phyloP scores from a whole-genome alignment of 202 grass and related monocot species.

The Zoysia matrella region DNA sequence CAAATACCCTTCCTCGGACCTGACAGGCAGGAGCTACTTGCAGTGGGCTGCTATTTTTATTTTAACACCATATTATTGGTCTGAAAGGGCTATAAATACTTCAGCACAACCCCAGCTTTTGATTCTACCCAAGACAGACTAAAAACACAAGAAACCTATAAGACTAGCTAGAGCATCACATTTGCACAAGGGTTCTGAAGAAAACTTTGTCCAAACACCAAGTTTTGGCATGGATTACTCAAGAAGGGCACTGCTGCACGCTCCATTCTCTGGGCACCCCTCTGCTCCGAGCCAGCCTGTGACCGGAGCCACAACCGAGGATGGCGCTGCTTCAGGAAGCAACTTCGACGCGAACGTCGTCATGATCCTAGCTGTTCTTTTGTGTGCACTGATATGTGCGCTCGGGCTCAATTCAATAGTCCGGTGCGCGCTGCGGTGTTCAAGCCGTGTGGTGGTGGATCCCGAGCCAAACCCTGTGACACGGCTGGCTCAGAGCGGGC shows the following conservation, averaged over 20 bases:
- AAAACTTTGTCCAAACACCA: background rate
- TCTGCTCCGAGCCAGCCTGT: conserved; percentile 50
- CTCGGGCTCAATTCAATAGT: conserved; percentile 82
- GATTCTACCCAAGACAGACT: conserved; percentile 39
- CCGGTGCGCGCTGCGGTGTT: conserved; percentile 70
- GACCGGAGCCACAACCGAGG: background rate
- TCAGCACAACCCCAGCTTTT: conserved; percentile 23
- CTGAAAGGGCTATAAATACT: conserved; percentile 53
- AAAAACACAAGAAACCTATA: conserved; percentile 14
- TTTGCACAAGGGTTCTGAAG: conserved; percentile 35
- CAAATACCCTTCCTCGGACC: conserved; percentile 24
- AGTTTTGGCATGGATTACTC: conserved; percentile 42
- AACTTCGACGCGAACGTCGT: conserved; percentile 72
- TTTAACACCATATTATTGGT: conserved; percentile 1
- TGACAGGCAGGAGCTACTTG: too few relatives aligned
- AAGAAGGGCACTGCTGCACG: conserved; percentile 71
- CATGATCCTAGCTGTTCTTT: conserved; percentile 56
- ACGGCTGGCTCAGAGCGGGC: conserved; percentile 54
- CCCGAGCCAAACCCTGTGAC: conserved; percentile 27
- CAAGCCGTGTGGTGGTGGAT: conserved; percentile 40
- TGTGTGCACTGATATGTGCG: conserved; percentile 61
- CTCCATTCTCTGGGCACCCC: conserved; percentile 58
- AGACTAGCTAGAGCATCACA: conserved; percentile 20
- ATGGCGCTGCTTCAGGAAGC: conserved; percentile 23
- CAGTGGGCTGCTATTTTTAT: too few relatives aligned